Evolutionary conservation across 148 eudicot species (phyloP), one percentile per base, ranked within the genome.

Genomic region (Limonium bicolor): DNA sequence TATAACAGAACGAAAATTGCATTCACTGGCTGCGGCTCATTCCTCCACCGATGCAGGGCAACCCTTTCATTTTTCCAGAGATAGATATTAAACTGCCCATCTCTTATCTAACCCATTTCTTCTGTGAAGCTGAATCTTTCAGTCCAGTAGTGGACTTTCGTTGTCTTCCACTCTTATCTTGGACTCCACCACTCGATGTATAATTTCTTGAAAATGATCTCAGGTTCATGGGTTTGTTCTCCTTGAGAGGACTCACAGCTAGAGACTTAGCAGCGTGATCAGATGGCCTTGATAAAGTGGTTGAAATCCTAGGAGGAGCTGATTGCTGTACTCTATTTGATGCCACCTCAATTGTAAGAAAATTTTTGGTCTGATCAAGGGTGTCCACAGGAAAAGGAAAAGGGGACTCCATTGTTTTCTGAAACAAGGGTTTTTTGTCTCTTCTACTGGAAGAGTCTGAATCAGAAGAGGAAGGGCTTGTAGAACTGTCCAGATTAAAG

Each of bases 401-500:
- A 5, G 19, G 44, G 39, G 19, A 53, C 38, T 33, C 50, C 25
- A 46, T 53, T 14, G 33, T 18, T 6, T 19, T 51, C 27, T 14
- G 6, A 24, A 43, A 13, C 37, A 46, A 13, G 42, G 52, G 28
- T 21, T 40, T 56, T 5, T 38, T 45, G 18, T 28, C 62, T 35
- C 53, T 72, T 51, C 32, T 33, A 3, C 58, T 20, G 25, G 71
- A 37, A 52, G 59, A 43, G 35, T 87, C 96, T 21, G 86, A 76
- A 70, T 82, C 96, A 12, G 86, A 79, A 32, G 94, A 86, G 22
- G 71, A 71, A 11, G 93, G 65, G 52, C 86, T 49, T 25, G 79
- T 80, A 30, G 84, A 58, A 52, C 73, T 79, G n/a, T 76, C 90
- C 94, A 87, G 78, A 43, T 79, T 85, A 48, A 66, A 87, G 14